Conservation (phyloP, 108 stramenopile genomes). For the Pseudonitzschia multistriata region DNA sequence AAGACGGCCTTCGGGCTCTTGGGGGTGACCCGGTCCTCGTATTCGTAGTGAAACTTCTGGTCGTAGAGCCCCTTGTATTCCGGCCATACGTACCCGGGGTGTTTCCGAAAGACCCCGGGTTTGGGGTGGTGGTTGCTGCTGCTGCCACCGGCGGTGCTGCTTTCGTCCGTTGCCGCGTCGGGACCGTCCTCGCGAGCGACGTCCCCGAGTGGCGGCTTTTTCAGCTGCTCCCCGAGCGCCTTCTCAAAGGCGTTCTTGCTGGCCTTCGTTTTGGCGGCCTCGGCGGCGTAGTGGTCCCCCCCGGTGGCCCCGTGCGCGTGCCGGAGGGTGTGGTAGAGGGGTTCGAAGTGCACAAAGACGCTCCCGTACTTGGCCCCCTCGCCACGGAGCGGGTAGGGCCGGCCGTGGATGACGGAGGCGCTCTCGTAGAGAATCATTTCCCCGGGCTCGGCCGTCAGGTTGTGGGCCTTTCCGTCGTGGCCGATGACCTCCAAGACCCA, state of each 20-base stretch:
- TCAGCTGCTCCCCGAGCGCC: slow-evolving; percentile 5
- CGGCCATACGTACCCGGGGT: background rate
- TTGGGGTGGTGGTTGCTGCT: background rate
- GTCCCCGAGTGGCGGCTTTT: background rate
- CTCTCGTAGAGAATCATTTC: slow-evolving; percentile 93
- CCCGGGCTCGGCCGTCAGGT: slow-evolving; percentile 88
- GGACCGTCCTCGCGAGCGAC: background rate
- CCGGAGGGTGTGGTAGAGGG: slow-evolving; percentile 50
- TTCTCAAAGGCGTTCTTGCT: slow-evolving; percentile 33
- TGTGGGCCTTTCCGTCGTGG: slow-evolving; percentile 83
- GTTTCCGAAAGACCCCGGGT: slow-evolving; percentile 21
- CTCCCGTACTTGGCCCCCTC: slow-evolving; percentile 58
- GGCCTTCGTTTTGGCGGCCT: background rate
- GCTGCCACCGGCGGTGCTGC: slow-evolving; percentile 5
- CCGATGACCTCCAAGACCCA: slow-evolving; percentile 92
- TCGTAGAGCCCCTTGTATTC: slow-evolving; percentile 1
- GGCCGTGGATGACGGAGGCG: slow-evolving; percentile 88
- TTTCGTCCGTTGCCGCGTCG: slow-evolving; percentile 34
- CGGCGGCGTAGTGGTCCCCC: background rate
- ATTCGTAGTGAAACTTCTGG: slow-evolving; percentile 5
- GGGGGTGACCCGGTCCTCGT: slow-evolving; percentile 20
- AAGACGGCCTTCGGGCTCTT: slow-evolving; percentile 14
- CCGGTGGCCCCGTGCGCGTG: slow-evolving; percentile 19
- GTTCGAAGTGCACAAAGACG: slow-evolving; percentile 94
- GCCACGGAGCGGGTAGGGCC: slow-evolving; percentile 77